Conservation (phyloP, 2,329 filamentous ascomycete species). For the Colletotrichum horii region DNA sequence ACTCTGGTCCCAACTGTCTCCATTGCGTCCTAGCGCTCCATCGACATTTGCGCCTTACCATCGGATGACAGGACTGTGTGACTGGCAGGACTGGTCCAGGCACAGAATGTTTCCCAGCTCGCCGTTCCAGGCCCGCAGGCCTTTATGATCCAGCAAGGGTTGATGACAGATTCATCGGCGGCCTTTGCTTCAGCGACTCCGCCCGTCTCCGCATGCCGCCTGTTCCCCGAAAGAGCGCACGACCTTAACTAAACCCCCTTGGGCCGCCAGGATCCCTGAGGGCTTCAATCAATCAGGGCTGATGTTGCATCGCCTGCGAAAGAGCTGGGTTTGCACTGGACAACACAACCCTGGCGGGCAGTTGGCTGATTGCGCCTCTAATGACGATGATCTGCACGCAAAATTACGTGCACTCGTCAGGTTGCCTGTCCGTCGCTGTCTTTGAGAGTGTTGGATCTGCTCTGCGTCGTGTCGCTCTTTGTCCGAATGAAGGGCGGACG, state of each 20-base stretch:
- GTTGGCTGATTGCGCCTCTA: not conserved
- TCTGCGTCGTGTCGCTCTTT: not conserved
- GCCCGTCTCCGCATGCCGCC: constrained; percentile 7
- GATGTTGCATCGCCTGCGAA: not conserved
- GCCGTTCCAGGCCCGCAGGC: not conserved
- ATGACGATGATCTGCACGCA: not conserved
- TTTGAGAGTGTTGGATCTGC: not conserved
- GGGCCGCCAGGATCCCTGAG: not conserved
- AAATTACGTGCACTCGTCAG: not conserved
- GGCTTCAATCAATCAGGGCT: not conserved
- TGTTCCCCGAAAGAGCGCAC: not conserved
- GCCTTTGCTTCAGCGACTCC: not conserved
- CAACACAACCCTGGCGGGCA: not conserved
- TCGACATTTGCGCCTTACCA: not conserved
- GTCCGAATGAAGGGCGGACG: not conserved
- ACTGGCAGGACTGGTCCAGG: not conserved
- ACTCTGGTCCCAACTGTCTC: not conserved
- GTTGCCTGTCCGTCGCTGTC: not conserved
- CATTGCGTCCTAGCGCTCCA: not conserved
- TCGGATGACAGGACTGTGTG: constrained; percentile 1
- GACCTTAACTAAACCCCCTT: not conserved
- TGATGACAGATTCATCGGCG: not conserved
- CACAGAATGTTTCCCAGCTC: not conserved
- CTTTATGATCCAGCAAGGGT: not conserved
- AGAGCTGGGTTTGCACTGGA: not conserved